These are phyloP conservation scores for Brasenia schreberi DNA, from an alignment of 164 flowering plant genomes.

Conservation along the genomic window DNA sequence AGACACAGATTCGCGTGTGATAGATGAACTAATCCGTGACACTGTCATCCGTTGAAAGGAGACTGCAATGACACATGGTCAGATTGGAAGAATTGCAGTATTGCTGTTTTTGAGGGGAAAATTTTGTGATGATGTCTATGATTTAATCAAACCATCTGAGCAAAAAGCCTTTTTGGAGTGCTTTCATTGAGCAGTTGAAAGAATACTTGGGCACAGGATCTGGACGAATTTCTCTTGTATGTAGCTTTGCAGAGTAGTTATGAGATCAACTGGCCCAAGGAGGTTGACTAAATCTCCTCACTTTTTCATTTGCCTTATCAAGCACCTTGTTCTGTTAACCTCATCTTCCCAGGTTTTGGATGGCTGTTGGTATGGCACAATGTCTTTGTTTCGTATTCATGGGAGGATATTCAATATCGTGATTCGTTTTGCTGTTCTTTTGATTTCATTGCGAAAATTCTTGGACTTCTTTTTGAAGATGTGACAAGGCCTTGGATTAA, in stretches of 20 bases:
- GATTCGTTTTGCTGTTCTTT: neutral
- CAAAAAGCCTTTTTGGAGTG: slow-evolving; percentile 24
- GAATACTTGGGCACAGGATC: slow-evolving; percentile 4
- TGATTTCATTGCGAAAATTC: slow-evolving; percentile 8
- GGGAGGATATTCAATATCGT: neutral
- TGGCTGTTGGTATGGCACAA: slow-evolving; percentile 23
- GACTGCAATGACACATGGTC: slow-evolving; percentile 24
- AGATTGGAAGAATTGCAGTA: slow-evolving; percentile 35
- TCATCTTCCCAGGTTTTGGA: slow-evolving; percentile 11
- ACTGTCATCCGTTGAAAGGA: slow-evolving; percentile 8
- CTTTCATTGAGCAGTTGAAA: slow-evolving; percentile 16
- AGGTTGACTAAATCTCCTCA: slow-evolving; percentile 34
- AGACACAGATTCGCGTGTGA: slow-evolving; percentile 18
- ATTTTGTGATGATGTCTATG: slow-evolving; percentile 14
- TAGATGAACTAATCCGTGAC: slow-evolving; percentile 18
- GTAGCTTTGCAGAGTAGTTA: slow-evolving; percentile 25
- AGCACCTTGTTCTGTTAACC: slow-evolving; percentile 33
- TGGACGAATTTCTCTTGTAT: slow-evolving; percentile 4
- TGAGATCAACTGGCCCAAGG: slow-evolving; percentile 20
- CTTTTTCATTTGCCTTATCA: slow-evolving; percentile 46
- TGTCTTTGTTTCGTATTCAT: slow-evolving; percentile 21
- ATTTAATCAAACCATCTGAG: slow-evolving; percentile 13
- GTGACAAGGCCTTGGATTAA: slow-evolving; percentile 27
- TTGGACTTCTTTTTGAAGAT: slow-evolving; percentile 14
- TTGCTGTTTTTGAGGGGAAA: slow-evolving; percentile 29